Evolutionary conservation across 208 protist genomes (phyloP).

Genomic region (Wallacemonas sp.): DNA sequence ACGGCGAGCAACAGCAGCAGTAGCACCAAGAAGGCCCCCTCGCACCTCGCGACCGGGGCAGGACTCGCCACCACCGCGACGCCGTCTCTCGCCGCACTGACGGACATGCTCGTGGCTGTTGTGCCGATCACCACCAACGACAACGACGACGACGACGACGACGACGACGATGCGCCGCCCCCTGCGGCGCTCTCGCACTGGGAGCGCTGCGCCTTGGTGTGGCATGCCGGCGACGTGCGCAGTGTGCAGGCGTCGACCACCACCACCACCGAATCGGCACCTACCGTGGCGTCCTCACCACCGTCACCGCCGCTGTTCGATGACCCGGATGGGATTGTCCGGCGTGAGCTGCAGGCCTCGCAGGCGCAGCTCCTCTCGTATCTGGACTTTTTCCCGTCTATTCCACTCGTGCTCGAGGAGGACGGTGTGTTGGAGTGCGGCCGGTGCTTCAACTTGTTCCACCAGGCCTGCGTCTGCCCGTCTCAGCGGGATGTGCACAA

Average conservation of each 20-base stretch:
- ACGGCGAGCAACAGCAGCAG: no score
- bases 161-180: neutral
- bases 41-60: no score
- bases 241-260: neutral
- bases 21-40: no score
- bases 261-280: no score
- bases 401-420: constrained; percentile 51
- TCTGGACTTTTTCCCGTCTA: constrained; percentile 29
- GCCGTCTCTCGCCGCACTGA: neutral
- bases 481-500: constrained; percentile 53
- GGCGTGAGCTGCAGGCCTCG: neutral
- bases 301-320: neutral
- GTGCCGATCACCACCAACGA: neutral
- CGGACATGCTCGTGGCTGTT: neutral
- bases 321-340: neutral
- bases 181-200: neutral
- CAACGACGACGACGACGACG: neutral
- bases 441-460: constrained; percentile 70
- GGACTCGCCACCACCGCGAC: neutral
- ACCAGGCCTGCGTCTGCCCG: constrained; percentile 74
- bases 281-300: neutral
- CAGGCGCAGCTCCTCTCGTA: constrained; percentile 20
- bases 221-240: neutral
- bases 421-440: constrained; percentile 80
- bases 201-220: constrained; percentile 11